Conservation (phyloP, 2,329 filamentous ascomycete species). For the Sclerotinia glacialis region DNA sequence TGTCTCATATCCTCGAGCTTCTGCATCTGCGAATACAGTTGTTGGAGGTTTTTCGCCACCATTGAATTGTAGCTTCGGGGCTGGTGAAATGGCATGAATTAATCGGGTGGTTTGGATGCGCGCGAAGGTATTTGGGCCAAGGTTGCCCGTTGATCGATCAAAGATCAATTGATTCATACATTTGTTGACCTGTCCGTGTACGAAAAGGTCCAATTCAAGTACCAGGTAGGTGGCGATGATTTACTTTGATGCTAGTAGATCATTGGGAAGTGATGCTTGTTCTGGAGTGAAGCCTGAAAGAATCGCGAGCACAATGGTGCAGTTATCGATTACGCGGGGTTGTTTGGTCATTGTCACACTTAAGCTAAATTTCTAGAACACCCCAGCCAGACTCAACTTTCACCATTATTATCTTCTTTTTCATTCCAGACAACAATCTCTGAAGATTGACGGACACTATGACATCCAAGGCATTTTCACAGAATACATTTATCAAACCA, state of each 20-base stretch:
- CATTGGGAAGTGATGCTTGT: slow-evolving; percentile 4
- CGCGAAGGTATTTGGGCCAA: slow-evolving; percentile 62
- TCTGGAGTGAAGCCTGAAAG: slow-evolving; percentile 1
- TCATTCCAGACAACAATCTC: slow-evolving; percentile 11
- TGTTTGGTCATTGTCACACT: slow-evolving; percentile 2
- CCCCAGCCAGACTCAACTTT: background rate
- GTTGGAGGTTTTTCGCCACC: slow-evolving; percentile 48
- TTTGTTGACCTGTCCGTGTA: slow-evolving; percentile 36
- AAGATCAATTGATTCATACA: slow-evolving; percentile 77
- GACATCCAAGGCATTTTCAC: slow-evolving; percentile 34
- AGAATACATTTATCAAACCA: slow-evolving; percentile 27
- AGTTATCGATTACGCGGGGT: slow-evolving; percentile 9
- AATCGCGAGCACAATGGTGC: background rate
- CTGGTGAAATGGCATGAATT: slow-evolving; percentile 66
- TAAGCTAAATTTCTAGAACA: slow-evolving; percentile 13
- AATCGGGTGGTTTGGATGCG: slow-evolving; percentile 63
- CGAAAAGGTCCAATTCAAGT: background rate
- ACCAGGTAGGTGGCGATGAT: background rate
- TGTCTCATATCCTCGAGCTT: slow-evolving; percentile 11
- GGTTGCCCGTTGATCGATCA: slow-evolving; percentile 69
- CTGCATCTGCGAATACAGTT: background rate
- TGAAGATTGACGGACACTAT: slow-evolving; percentile 23
- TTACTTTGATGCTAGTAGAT: background rate
- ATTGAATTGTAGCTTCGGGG: slow-evolving; percentile 67
- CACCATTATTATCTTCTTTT: background rate